phyloP scores from a whole-genome alignment of 2,329 filamentous ascomycete species.

The Zopfia rhizophila region DNA sequence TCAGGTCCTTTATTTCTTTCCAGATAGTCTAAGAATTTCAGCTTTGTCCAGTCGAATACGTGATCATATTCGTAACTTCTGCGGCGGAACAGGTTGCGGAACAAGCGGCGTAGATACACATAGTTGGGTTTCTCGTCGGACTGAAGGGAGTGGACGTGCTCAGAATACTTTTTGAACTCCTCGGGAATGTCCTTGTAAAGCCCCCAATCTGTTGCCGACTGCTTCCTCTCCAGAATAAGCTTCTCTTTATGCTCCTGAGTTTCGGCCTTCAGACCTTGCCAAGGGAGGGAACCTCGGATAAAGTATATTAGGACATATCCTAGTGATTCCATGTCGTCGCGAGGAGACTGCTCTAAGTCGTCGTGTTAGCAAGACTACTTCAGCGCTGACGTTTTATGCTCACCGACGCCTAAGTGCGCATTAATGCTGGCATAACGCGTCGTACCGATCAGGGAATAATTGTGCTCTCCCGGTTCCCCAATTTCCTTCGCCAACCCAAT shows the following conservation, averaged over 20 bases:
- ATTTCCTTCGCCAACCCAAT: no score
- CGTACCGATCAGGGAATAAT: slow-evolving; percentile 26
- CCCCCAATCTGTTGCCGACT: slow-evolving; percentile 8
- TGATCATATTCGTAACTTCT: slow-evolving; percentile 23
- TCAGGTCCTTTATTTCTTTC: slow-evolving; percentile 10
- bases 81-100: slow-evolving; percentile 23
- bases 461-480: slow-evolving; percentile 16
- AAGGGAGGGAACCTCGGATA: slow-evolving; percentile 35
- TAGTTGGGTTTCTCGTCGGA: slow-evolving; percentile 20
- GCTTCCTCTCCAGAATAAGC: slow-evolving; percentile 24
- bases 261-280: slow-evolving; percentile 32
- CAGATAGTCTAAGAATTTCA: slow-evolving; percentile 19
- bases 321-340: slow-evolving; percentile 40
- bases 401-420: slow-evolving; percentile 27
- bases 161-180: slow-evolving; percentile 25
- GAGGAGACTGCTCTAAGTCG: slow-evolving; percentile 33
- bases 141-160: slow-evolving; percentile 14
- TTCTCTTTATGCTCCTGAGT: slow-evolving; percentile 25
- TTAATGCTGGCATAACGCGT: slow-evolving; percentile 31
- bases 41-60: slow-evolving; percentile 28
- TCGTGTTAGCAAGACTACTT: slow-evolving; percentile 19
- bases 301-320: slow-evolving; percentile 41
- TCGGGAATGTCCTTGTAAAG: slow-evolving; percentile 17
- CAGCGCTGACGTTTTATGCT: slow-evolving; percentile 10
- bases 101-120: slow-evolving; percentile 20